These are phyloP conservation scores for Spergularia bocconei DNA, from an alignment of 148 eudicot genomes.

Conservation along the genomic window DNA sequence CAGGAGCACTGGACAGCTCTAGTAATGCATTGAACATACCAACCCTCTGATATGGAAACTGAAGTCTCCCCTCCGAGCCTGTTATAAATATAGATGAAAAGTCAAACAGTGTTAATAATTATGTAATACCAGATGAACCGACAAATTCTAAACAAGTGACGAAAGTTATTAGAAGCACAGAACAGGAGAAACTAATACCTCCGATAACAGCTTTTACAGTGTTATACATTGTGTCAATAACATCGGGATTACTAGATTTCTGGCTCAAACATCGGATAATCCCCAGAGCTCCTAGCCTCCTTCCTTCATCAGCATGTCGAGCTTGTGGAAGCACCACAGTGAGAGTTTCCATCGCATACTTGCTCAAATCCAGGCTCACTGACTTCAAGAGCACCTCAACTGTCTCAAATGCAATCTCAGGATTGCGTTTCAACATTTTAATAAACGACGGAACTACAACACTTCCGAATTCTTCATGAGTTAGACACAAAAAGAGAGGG, in stretches of 20 bases:
- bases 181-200: conserved; percentile 42
- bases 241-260: conserved; percentile 95
- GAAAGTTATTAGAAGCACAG: not conserved
- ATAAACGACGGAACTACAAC: conserved; percentile 73
- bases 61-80: conserved; percentile 98
- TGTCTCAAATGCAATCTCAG: conserved; percentile 85
- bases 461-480: conserved; percentile 82
- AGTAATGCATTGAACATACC: conserved; percentile 85
- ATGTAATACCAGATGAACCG: not conserved
- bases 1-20: conserved; percentile 73
- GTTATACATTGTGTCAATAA: conserved; percentile 61
- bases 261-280: conserved; percentile 72
- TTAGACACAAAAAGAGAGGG: conserved; percentile 58
- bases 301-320: conserved; percentile 86
- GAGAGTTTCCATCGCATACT: conserved; percentile 71
- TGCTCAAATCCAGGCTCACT: conserved; percentile 81
- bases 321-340: conserved; percentile 78
- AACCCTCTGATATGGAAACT: conserved; percentile 96
- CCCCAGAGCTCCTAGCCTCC: conserved; percentile 67
- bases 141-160: conserved; percentile 10
- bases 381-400: conserved; percentile 67
- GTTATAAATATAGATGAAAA: conserved; percentile 22
- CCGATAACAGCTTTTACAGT: conserved; percentile 74
- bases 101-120: conserved; percentile 2
- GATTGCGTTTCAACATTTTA: conserved; percentile 95